These are phyloP conservation scores for Fraxinus xanthoxyloides DNA, from an alignment of 305 asterid genomes.

Conservation along the genomic window DNA sequence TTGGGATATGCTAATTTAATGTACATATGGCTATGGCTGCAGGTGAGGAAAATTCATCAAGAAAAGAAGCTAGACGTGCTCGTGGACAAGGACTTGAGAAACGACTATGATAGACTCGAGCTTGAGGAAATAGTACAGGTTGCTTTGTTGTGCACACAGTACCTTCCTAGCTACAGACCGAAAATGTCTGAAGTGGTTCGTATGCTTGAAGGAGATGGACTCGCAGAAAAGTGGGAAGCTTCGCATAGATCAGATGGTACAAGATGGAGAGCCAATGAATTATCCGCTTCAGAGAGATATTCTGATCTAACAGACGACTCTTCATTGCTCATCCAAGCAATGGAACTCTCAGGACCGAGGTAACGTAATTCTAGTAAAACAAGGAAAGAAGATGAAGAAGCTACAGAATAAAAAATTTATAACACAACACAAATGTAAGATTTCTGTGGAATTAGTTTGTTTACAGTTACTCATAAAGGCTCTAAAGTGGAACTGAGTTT, in stretches of 20 bases:
- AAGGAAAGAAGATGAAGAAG: not conserved
- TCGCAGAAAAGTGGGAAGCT: conserved; percentile 94
- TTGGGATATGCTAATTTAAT: not conserved
- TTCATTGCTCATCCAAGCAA: conserved; percentile 77
- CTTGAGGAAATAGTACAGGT: conserved; percentile 87
- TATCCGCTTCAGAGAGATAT: conserved; percentile 79
- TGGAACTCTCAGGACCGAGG: conserved; percentile 98
- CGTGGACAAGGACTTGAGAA: conserved; percentile 67
- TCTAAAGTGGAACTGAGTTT: conserved; percentile 8
- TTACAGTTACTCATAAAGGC: conserved; percentile 13
- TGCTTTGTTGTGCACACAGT: conserved; percentile 82
- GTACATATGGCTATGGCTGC: not conserved
- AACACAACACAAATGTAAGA: not conserved
- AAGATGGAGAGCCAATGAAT: conserved; percentile 64
- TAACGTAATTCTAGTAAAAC: conserved; percentile 24
- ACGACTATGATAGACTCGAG: conserved; percentile 63
- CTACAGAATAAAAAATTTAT: not conserved
- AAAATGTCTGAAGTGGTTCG: conserved; percentile 90
- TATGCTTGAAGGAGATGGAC: conserved; percentile 96
- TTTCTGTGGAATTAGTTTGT: conserved; percentile 16
- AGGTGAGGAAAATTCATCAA: conserved; percentile 81
- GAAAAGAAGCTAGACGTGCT: conserved; percentile 84
- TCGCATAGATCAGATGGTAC: conserved; percentile 70
- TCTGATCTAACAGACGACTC: conserved; percentile 94
- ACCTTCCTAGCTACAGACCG: conserved; percentile 76